Evolutionary conservation across 2,329 filamentous ascomycete genomes (phyloP).

Genomic region (Aphanoascus verrucosus): DNA sequence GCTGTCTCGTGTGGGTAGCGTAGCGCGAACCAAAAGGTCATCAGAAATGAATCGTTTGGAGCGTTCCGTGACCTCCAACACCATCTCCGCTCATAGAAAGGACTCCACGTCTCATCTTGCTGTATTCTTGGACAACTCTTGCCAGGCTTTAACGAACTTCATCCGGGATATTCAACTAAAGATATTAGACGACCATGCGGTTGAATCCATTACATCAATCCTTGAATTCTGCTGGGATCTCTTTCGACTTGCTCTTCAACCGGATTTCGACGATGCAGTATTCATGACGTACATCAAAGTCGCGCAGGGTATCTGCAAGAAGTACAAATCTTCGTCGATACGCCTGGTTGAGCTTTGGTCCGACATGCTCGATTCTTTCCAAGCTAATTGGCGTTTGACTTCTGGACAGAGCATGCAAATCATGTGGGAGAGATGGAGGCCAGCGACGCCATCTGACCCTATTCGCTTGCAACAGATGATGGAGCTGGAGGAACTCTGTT

Average conservation of each 20-base stretch:
- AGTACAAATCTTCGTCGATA: conserved; percentile 23
- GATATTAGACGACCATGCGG: conserved; percentile 20
- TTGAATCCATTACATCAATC: conserved; percentile 25
- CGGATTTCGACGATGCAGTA: conserved; percentile 41
- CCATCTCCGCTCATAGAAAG: conserved; percentile 33
- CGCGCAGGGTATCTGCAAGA: conserved; percentile 28
- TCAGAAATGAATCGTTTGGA: conserved; percentile 35
- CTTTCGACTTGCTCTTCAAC: conserved; percentile 32
- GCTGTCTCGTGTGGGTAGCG: conserved; percentile 25
- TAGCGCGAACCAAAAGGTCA: conserved; percentile 28
- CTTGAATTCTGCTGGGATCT: conserved; percentile 42
- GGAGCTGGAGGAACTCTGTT: conserved; percentile 29
- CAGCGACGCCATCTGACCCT: conserved; percentile 39
- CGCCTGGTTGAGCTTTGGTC: conserved; percentile 24
- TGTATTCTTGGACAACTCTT: conserved; percentile 30
- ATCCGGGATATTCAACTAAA: conserved; percentile 19
- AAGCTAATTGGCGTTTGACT: conserved; percentile 57
- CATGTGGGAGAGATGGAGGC: conserved; percentile 64
- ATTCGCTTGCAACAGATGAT: conserved; percentile 27
- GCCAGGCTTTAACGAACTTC: conserved; percentile 28
- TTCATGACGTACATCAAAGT: conserved; percentile 46
- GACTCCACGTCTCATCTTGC: conserved; percentile 34
- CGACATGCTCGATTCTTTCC: conserved; percentile 46
- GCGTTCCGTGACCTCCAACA: conserved; percentile 32
- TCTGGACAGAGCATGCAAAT: conserved; percentile 71